These are phyloP conservation scores for Spergularia bocconei DNA, from an alignment of 148 eudicot species.

Conservation along the genomic window DNA sequence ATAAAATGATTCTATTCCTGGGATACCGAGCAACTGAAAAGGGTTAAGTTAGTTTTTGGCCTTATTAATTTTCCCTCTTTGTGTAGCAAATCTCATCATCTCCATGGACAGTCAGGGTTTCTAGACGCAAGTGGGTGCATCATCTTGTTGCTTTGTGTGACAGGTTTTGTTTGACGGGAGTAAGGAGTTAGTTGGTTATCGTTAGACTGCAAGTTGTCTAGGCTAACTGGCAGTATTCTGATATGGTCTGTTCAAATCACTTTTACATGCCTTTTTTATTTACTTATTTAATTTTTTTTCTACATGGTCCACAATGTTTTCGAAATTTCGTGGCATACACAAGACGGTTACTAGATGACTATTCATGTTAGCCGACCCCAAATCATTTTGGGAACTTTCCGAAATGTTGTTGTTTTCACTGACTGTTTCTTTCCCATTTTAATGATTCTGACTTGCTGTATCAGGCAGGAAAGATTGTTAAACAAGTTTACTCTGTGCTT, in stretches of 20 bases:
- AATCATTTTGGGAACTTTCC: too few relatives aligned
- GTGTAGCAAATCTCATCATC: neutral
- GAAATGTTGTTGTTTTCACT: too few relatives aligned
- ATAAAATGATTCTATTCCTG: neutral
- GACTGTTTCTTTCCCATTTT: neutral
- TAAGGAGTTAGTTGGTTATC: neutral
- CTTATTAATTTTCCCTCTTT: neutral
- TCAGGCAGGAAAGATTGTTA: slow-evolving; percentile 86
- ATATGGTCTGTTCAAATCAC: neutral
- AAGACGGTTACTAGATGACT: too few relatives aligned
- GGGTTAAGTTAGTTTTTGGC: neutral
- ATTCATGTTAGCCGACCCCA: too few relatives aligned
- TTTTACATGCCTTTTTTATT: neutral
- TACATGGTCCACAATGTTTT: too few relatives aligned
- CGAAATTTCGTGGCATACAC: too few relatives aligned
- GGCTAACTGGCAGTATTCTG: neutral
- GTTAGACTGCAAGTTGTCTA: slow-evolving; percentile 2
- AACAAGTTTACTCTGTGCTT: slow-evolving; percentile 89
- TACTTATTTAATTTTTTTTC: too few relatives aligned
- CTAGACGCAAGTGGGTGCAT: neutral
- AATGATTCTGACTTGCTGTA: slow-evolving; percentile 10
- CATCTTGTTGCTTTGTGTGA: neutral
- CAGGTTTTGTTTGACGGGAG: neutral
- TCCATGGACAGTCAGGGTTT: neutral
- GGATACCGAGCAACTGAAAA: neutral